Conservation (phyloP, 2,329 filamentous ascomycete genomes). For the Aspergillus floridensis region DNA sequence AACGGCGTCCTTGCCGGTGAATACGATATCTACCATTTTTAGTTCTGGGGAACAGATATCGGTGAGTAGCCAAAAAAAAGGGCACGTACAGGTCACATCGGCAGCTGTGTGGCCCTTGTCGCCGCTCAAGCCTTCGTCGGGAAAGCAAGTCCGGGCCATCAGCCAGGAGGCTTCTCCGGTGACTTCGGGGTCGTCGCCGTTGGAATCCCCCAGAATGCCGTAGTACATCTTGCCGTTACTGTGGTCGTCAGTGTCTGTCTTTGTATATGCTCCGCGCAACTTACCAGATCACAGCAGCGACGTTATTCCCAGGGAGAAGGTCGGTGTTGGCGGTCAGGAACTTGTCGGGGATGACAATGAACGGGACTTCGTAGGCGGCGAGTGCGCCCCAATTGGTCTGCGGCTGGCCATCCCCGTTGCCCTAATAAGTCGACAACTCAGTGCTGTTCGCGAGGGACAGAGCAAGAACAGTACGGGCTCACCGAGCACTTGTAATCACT, state of each 20-base stretch:
- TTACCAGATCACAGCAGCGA: constrained; percentile 33
- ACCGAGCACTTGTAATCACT: constrained; percentile 28
- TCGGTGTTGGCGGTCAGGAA: constrained; percentile 22
- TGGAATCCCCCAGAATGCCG: constrained; percentile 32
- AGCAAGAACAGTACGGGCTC: background rate
- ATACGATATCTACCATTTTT: constrained; percentile 27
- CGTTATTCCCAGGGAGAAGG: constrained; percentile 26
- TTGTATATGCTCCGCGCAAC: background rate
- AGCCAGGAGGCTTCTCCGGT: constrained; percentile 36
- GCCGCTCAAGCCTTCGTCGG: constrained; percentile 27
- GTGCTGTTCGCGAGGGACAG: background rate
- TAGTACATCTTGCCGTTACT: constrained; percentile 35
- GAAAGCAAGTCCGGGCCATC: constrained; percentile 36
- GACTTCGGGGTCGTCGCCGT: constrained; percentile 29
- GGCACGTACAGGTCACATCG: constrained; percentile 32
- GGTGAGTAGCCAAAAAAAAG: background rate
- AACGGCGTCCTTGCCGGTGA: constrained; percentile 27
- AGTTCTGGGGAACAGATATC: background rate
- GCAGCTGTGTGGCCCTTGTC: constrained; percentile 23
- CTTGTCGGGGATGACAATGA: constrained; percentile 31
- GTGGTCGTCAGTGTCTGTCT: background rate
- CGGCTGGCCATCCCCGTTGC: constrained; percentile 27
- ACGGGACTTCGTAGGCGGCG: constrained; percentile 33
- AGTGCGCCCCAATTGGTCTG: constrained; percentile 31
- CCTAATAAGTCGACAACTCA: constrained; percentile 14